Conservation (phyloP, 768 basidiomycete species). For the Chlorophyllum brunneum region DNA sequence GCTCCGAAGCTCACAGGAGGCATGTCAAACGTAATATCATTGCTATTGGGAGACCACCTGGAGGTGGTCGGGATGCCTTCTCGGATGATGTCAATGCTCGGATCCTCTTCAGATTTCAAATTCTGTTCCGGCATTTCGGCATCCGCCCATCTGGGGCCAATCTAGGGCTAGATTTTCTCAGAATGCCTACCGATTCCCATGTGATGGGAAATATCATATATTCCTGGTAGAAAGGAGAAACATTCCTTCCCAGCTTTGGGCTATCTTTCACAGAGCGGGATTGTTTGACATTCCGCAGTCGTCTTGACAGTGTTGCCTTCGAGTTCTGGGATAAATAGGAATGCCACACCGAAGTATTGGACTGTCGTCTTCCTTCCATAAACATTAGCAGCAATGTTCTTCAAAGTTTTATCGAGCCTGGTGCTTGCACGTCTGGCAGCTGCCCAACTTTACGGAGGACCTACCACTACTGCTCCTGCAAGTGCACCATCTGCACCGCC, state of each 20-base stretch:
- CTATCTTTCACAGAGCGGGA: neutral
- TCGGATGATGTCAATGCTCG: too few species aligned
- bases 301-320: conserved; percentile 3
- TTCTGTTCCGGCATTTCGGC: too few species aligned
- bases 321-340: conserved; percentile 2
- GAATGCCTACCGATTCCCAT: too few species aligned
- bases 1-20: neutral
- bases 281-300: conserved; percentile 6
- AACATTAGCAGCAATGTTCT: conserved; percentile 1
- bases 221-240: neutral
- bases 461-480: conserved; percentile 22
- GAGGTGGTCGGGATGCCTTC: too few species aligned
- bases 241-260: neutral
- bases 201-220: conserved; percentile 8
- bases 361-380: neutral
- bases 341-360: neutral
- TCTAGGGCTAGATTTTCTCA: too few species aligned
- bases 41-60: too few species aligned
- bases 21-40: conserved; percentile 1
- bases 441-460: conserved; percentile 31
- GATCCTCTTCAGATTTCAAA: too few species aligned
- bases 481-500: conserved; percentile 37
- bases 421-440: conserved; percentile 21
- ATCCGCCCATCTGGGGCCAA: too few species aligned
- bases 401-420: neutral